phyloP scores from a whole-genome alignment of 1,284 basidiomycete genomes.

The Fistulinella staudtii region DNA sequence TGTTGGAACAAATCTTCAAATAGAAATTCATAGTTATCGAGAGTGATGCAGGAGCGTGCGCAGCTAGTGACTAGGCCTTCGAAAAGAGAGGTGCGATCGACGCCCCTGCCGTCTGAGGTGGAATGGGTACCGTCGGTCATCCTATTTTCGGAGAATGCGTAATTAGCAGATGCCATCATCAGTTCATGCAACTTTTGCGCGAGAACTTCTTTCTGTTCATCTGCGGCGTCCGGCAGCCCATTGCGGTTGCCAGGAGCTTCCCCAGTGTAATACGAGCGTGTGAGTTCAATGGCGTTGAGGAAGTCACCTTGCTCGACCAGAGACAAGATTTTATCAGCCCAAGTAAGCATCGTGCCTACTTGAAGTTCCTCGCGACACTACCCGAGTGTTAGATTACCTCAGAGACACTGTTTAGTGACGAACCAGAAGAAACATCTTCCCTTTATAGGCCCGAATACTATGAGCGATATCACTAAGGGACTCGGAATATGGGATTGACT shows the following conservation, averaged over 20 bases:
- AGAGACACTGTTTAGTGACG: constrained; percentile 31
- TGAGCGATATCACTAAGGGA: constrained; percentile 58
- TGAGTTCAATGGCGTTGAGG: constrained; percentile 84
- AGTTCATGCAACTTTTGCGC: constrained; percentile 78
- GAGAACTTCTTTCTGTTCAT: constrained; percentile 60
- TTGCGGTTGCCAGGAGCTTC: constrained; percentile 84
- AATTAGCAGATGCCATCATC: constrained; percentile 83
- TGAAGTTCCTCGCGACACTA: constrained; percentile 68
- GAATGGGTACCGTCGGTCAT: constrained; percentile 86
- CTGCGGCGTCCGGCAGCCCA: constrained; percentile 70
- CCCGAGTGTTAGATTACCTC: constrained; percentile 4
- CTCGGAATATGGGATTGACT: constrained; percentile 46
- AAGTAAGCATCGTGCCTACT: constrained; percentile 87
- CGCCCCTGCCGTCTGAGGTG: constrained; percentile 81
- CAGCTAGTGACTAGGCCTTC: constrained; percentile 83
- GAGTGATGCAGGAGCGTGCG: constrained; percentile 77
- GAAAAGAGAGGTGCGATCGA: constrained; percentile 88
- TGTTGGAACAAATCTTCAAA: constrained; percentile 92
- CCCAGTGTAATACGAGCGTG: constrained; percentile 81
- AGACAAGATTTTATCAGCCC: constrained; percentile 90
- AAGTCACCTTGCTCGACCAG: constrained; percentile 88
- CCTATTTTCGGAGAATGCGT: constrained; percentile 92
- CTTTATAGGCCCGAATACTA: constrained; percentile 81
- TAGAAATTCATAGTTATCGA: constrained; percentile 80
- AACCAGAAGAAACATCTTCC: constrained; percentile 88